Evolutionary conservation across 2,329 filamentous ascomycete genomes (phyloP).

Genomic region (Cryphonectria carpinicola): DNA sequence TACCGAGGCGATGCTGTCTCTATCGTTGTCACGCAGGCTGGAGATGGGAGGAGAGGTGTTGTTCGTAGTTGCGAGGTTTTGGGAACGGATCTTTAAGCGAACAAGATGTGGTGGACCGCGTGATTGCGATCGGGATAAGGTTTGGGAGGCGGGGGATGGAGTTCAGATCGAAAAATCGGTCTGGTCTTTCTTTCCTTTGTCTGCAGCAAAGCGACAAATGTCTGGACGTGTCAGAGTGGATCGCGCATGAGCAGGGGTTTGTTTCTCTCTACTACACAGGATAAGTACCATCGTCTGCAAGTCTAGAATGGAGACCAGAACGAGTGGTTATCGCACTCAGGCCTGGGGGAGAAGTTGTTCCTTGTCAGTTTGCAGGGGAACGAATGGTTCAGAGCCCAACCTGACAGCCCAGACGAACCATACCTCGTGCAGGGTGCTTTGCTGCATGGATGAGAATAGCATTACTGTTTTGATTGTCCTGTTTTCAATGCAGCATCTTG

Average conservation of each 20-base stretch:
- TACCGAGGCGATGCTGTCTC: constrained; percentile 1
- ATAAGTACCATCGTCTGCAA: background rate
- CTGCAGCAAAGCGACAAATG: constrained; percentile 5
- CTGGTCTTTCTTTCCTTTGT: constrained; percentile 7
- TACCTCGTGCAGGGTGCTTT: background rate
- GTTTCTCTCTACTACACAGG: background rate
- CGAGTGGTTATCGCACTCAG: background rate
- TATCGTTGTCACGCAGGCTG: background rate
- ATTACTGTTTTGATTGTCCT: background rate
- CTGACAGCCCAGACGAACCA: background rate
- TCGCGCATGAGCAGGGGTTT: constrained; percentile 6
- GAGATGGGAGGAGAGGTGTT: background rate
- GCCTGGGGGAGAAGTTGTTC: background rate
- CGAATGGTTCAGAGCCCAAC: background rate
- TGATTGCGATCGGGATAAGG: constrained; percentile 16
- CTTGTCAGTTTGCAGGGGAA: background rate
- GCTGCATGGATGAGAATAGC: background rate
- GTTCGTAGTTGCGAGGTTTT: background rate
- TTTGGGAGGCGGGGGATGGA: constrained; percentile 5
- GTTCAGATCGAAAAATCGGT: constrained; percentile 9
- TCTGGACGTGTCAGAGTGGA: constrained; percentile 12
- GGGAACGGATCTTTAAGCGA: background rate
- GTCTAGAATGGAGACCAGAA: background rate
- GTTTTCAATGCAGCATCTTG: background rate
- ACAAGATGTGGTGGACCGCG: constrained; percentile 2